A percentile compares a stretch with the other conserved stretches of the same genome.
These are phyloP conservation scores for Neurospora africana DNA, from an alignment of 495 filamentous ascomycete genomes.

Conservation along the genomic window DNA sequence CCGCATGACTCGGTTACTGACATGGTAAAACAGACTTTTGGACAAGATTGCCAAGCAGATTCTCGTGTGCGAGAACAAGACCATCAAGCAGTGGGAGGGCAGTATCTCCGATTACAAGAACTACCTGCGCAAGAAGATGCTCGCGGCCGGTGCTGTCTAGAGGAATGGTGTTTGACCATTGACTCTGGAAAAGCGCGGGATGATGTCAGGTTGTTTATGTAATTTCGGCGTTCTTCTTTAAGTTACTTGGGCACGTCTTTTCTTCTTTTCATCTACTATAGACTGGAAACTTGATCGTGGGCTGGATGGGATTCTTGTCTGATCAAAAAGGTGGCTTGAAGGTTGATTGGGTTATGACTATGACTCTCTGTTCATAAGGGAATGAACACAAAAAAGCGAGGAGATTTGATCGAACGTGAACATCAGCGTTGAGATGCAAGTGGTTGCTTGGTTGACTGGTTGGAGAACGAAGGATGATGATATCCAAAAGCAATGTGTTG, in stretches of 20 bases:
- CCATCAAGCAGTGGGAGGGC: slow-evolving; percentile 80
- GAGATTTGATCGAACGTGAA: neutral
- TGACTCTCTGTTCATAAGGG: neutral
- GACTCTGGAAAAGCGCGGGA: neutral
- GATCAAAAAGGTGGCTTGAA: neutral
- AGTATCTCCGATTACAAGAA: slow-evolving; percentile 93
- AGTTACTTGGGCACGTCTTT: neutral
- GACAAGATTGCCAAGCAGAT: slow-evolving; percentile 99
- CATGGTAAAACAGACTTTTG: slow-evolving; percentile 54
- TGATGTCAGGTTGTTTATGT: neutral
- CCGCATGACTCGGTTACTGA: neutral
- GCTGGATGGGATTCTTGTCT: neutral
- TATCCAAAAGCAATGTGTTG: neutral
- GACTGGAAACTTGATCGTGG: neutral
- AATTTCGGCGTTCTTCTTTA: neutral
- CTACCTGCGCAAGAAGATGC: slow-evolving; percentile 97
- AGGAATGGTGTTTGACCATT: neutral
- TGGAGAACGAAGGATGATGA: neutral
- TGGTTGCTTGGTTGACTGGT: neutral
- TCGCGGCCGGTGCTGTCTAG: slow-evolving; percentile 44
- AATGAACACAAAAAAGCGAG: neutral
- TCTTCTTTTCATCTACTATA: neutral
- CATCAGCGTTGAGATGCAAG: neutral
- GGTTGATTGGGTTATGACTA: neutral
- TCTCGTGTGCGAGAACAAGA: slow-evolving; percentile 95